These are phyloP conservation scores for Chlorella sorokiniana DNA, from an alignment of 139 green algal genomes.

Conservation along the genomic window DNA sequence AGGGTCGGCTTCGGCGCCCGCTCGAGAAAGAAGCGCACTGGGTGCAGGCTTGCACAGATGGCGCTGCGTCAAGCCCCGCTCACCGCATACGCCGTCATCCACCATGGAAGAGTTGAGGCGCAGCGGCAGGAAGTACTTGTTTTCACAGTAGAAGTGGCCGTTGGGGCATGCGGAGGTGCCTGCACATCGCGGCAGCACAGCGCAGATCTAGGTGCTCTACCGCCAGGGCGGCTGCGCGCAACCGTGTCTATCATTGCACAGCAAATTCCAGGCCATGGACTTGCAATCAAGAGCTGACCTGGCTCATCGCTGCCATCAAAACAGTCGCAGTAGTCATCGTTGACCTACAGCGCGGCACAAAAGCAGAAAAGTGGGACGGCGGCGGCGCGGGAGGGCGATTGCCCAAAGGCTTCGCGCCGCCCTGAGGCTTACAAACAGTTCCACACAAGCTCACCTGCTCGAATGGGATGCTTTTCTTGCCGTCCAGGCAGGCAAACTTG, in stretches of 20 bases:
- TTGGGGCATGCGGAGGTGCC: slow-evolving; percentile 86
- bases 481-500: slow-evolving; percentile 75
- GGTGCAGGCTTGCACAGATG: not conserved
- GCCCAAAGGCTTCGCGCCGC: not conserved
- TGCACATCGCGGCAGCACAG: too few relatives aligned
- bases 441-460: slow-evolving; percentile 39
- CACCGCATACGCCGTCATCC: slow-evolving; percentile 94
- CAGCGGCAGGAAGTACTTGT: slow-evolving; percentile 70
- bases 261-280: not conserved
- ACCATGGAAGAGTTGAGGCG: slow-evolving; percentile 82
- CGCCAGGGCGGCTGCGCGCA: too few relatives aligned
- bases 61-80: not conserved
- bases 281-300: slow-evolving; percentile 45
- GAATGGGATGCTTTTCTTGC: slow-evolving; percentile 55
- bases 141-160: slow-evolving; percentile 88
- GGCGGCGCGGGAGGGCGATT: too few relatives aligned
- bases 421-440: not conserved
- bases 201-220: not conserved
- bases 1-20: too few relatives aligned
- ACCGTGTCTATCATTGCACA: not conserved
- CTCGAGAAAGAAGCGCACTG: not conserved
- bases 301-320: slow-evolving; percentile 93
- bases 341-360: slow-evolving; percentile 58
- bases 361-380: not conserved
- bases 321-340: slow-evolving; percentile 98